Conservation (phyloP, 2,329 filamentous ascomycete species). For the Podosphaera xanthii region DNA sequence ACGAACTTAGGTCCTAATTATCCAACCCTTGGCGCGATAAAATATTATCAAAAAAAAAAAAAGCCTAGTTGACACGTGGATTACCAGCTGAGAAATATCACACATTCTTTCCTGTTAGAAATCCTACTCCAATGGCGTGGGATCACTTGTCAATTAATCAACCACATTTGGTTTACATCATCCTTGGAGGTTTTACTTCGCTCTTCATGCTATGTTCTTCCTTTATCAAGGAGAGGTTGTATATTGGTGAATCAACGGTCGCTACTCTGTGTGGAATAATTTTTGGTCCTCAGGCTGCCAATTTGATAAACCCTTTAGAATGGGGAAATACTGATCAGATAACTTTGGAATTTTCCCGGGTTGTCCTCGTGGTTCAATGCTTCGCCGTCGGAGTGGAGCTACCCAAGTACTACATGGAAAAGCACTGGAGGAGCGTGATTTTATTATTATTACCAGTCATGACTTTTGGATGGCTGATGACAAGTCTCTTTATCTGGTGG, state of each 20-base stretch:
- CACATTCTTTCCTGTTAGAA: too few relatives aligned
- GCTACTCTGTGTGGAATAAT: constrained; percentile 74
- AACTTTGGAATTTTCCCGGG: constrained; percentile 71
- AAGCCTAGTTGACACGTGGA: too few relatives aligned
- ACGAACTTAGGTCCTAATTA: too few relatives aligned
- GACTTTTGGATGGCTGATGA: constrained; percentile 87
- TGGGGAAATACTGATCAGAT: constrained; percentile 76
- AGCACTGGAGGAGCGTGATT: constrained; percentile 81
- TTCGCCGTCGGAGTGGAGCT: constrained; percentile 81
- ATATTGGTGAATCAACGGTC: constrained; percentile 95
- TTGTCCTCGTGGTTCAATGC: constrained; percentile 78
- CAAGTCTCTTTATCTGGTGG: constrained; percentile 88
- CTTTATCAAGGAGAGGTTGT: constrained; percentile 92
- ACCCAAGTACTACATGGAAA: constrained; percentile 91
- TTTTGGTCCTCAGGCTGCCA: constrained; percentile 65
- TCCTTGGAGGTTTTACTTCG: constrained; percentile 89
- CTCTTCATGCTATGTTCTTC: constrained; percentile 97
- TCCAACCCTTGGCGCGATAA: too few relatives aligned
- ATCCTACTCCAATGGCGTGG: constrained; percentile 39
- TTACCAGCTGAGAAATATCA: too few relatives aligned
- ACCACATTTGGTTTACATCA: constrained; percentile 95
- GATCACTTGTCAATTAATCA: constrained; percentile 67
- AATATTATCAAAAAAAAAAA: too few relatives aligned
- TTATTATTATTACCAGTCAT: constrained; percentile 85
- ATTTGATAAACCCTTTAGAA: constrained; percentile 49